These are phyloP conservation scores for Microcyclospora pomicola DNA, from an alignment of 2,329 filamentous ascomycete species.

Conservation along the genomic window DNA sequence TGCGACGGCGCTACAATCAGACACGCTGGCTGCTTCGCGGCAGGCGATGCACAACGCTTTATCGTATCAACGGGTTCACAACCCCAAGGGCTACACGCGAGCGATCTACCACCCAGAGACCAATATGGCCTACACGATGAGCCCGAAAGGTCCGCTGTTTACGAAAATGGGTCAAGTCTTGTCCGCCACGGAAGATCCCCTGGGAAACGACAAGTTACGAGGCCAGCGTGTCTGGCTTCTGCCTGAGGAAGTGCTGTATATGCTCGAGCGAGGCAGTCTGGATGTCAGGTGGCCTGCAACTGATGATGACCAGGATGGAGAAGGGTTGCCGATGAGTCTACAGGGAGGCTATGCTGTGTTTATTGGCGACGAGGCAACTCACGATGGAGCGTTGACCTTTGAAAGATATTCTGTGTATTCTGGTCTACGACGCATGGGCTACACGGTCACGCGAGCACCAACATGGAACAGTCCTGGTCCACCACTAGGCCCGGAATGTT, in stretches of 20 bases:
- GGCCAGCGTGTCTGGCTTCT: constrained; percentile 54
- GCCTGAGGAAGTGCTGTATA: constrained; percentile 80
- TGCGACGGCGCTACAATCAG: constrained; percentile 67
- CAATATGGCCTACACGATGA: constrained; percentile 49
- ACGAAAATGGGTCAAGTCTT: constrained; percentile 60
- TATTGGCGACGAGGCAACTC: constrained; percentile 53
- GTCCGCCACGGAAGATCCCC: constrained; percentile 36
- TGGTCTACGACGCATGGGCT: constrained; percentile 69
- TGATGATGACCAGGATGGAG: constrained; percentile 36
- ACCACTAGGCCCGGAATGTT: constrained; percentile 11
- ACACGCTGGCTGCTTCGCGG: constrained; percentile 65
- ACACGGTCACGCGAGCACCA: constrained; percentile 61
- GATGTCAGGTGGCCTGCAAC: constrained; percentile 67
- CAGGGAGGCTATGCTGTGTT: constrained; percentile 82
- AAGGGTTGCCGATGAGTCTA: constrained; percentile 71
- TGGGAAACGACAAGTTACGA: constrained; percentile 16
- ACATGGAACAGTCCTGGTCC: constrained; percentile 22
- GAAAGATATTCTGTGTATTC: constrained; percentile 83
- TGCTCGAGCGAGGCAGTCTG: constrained; percentile 75
- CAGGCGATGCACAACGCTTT: constrained; percentile 82
- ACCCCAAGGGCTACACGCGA: constrained; percentile 49
- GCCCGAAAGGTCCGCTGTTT: constrained; percentile 57
- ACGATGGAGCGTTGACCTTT: constrained; percentile 40
- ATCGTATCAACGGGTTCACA: constrained; percentile 60
- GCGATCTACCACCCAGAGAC: constrained; percentile 61